Evolutionary conservation across 176 grass and related monocot species (phyloP).

Genomic region (Secale cereale): DNA sequence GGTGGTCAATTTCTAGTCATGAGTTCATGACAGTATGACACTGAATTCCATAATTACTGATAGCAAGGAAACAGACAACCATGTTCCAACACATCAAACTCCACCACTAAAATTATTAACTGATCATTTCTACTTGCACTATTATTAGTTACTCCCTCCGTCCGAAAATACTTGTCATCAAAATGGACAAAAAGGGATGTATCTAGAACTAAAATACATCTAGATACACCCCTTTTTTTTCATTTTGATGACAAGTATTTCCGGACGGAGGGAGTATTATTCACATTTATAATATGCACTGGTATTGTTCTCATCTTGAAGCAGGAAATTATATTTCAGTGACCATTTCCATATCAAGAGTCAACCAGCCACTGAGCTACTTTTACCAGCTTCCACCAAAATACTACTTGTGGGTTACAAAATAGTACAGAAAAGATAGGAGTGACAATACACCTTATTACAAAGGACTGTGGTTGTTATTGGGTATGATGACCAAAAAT

Average conservation of each 20-base stretch:
- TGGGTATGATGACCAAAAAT: slow-evolving; percentile 98
- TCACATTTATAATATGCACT: not conserved
- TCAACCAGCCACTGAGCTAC: not conserved
- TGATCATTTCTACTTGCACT: not conserved
- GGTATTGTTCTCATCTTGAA: not conserved
- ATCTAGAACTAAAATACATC: too few relatives aligned
- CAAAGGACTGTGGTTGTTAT: slow-evolving; percentile 68
- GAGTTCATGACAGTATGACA: not conserved
- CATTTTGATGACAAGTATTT: too few relatives aligned
- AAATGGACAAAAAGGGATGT: too few relatives aligned
- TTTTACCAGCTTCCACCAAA: not conserved
- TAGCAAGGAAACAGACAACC: not conserved
- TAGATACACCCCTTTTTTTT: too few relatives aligned
- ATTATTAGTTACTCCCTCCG: slow-evolving; percentile 8
- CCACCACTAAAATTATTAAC: not conserved
- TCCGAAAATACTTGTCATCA: too few relatives aligned
- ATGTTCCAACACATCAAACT: not conserved
- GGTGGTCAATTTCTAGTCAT: not conserved
- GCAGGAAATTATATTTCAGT: not conserved
- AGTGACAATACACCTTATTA: slow-evolving; percentile 70
- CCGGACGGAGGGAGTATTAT: too few relatives aligned
- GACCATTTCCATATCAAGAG: not conserved
- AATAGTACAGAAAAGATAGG: not conserved
- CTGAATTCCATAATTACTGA: not conserved
- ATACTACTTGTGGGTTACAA: not conserved